Base-by-base conservation (phyloP, 192 early-diverging fungal species). In the Rhizophagus sp. region DNA sequence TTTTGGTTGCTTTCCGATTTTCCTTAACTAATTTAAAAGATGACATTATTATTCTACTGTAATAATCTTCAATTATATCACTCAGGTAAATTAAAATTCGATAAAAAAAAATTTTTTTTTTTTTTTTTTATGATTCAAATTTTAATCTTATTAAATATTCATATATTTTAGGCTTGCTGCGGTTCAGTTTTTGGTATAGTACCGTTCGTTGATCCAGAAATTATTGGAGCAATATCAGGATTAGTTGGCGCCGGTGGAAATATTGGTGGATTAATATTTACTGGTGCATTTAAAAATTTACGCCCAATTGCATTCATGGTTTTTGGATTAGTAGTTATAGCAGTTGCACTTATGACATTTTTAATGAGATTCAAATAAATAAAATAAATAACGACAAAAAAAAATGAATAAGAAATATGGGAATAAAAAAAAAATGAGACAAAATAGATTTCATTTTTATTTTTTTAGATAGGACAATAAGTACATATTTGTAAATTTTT, bases 201-300 rank as follows among this genome's bases (percentile, higher is more conserved):
- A n/a, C 90, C 91, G 19, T 89, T 85, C 75, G 82, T 89, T 39
- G 86, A 85, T 70, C 83, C 86, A 3, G 67, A 62, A 24, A 81
- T 78, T 62, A 83, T 79, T 63, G 91, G 91, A 15, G 74, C 81
- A 1, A 85, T 85, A 1, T 85, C 88, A 30, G 91, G 91, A n/a
- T 83, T 92, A 30, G 84, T 92, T 63, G 91, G 91, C n/a, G 90
- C 91, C 22, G 88, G 87, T 24, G 91, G 91, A 36, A 92, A 88
- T 62, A 4, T 89, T 25, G 91, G 91, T 8, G 91, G 90, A 4
- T 83, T 89, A 33, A 49, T 93, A 15, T 93, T 92, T 83, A 88
- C 83, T 36, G 80, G 82, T 4, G 65, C 89, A 25, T 91, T 90
- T 81, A n/a, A 83, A 84, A n/a, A 27, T 74, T 27, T 88, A 87